Conservation (phyloP, 768 basidiomycete species). For the Lenzites betulinus region DNA sequence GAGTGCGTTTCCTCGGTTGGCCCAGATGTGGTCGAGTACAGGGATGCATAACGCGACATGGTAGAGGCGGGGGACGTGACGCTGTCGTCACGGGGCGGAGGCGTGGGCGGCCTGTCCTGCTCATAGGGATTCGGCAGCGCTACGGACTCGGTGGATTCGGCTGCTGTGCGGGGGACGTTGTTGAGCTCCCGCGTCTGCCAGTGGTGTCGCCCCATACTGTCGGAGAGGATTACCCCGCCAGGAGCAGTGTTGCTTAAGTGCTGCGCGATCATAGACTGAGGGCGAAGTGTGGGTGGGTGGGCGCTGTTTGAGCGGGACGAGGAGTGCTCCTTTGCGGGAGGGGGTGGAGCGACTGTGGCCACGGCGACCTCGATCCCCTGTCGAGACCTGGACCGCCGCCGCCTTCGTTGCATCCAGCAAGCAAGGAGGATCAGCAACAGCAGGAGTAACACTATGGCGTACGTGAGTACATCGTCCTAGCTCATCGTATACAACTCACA, state of each 20-base stretch:
- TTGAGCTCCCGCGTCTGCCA: background rate
- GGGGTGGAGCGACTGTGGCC: background rate
- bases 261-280: background rate
- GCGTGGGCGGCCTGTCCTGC: constrained; percentile 11
- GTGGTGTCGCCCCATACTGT: background rate
- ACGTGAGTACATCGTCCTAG: background rate
- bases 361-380: background rate
- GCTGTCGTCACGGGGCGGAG: constrained; percentile 8
- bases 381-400: background rate
- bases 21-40: background rate
- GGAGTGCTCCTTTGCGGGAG: constrained; percentile 6
- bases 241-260: background rate
- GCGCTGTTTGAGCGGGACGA: background rate
- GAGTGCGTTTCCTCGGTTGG: background rate
- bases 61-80: constrained; percentile 3
- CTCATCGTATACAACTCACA: constrained; percentile 18
- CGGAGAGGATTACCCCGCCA: background rate
- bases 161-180: background rate
- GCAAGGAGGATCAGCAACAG: constrained; percentile 11
- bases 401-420: constrained; percentile 12
- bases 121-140: constrained; percentile 20
- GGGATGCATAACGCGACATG: background rate
- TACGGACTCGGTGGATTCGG: background rate
- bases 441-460: constrained; percentile 11
- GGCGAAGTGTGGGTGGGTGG: background rate